Evolutionary conservation across 2,329 filamentous ascomycete species (phyloP), one percentile per base, ranked within the genome.

Genomic region (Aspergillus fructus): DNA sequence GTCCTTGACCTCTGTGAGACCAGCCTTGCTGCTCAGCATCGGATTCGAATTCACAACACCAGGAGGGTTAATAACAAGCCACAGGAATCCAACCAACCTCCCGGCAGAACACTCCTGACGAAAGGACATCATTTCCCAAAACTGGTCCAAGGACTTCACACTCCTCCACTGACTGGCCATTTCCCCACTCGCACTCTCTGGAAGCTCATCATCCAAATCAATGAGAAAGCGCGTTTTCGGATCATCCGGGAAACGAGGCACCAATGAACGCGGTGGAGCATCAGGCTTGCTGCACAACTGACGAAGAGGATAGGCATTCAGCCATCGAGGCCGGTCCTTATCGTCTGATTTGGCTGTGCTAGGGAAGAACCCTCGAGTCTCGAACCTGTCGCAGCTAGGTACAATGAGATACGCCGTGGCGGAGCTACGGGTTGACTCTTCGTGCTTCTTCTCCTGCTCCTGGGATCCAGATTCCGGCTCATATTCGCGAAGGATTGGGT

Each of bases 81-180:
- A 99, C 24, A 97, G 82, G 65, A 99, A 99, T 0, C 96, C 96
- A 0, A 96, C 96, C 68, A 96, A 82, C 17, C 93, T 83, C 0
- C 94, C 96, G 34, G 92, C 91, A 0, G 93, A 96, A 69, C 94
- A 99, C 70, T 99, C 94, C 71, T 97, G 94, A 56, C 94, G 83
- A 70, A 90, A 97, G 0, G 93, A 89, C 93, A 99, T 97, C 83
- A 96, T 89, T 61, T 99, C 94, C 94, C 94, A 99, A 69, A 99
- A 99, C 64, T 93, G 87, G n/a, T 93, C 90, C 41, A 99, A 78
- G 0, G 86, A 89, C 70, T 83, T 88, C 23, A 97, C 87, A 59
- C 89, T 92, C 70, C 87, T 89, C 94, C 94, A 99, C 56, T 85
- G 81, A 0, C 89, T 89, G 3, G 78, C 76, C 24, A 79, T 81